Conservation (phyloP, 225 moss, liverwort and hornwort genomes). For the Thuidium tamariscinum region DNA sequence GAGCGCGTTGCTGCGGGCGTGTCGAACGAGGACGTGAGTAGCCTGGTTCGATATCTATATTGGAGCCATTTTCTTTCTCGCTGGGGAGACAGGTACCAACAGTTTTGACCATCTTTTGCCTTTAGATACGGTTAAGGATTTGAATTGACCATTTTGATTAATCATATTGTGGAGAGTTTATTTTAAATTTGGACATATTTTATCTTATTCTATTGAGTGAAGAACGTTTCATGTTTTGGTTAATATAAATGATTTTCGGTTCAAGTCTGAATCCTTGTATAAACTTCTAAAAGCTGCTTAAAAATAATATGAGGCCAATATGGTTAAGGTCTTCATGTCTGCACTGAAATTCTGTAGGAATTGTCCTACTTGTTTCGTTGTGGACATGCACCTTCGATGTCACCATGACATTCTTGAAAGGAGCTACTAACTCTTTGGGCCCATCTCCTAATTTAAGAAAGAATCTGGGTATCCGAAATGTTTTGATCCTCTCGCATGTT, state of each 20-base stretch:
- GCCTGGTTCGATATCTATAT: constrained; percentile 23
- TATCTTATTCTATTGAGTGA: neutral
- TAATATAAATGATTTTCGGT: neutral
- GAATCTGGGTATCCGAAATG: neutral
- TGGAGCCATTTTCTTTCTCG: constrained; percentile 50
- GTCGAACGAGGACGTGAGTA: neutral
- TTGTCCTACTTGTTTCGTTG: neutral
- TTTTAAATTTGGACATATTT: neutral
- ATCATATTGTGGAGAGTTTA: too few species aligned
- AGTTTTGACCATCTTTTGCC: neutral
- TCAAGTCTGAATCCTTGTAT: neutral
- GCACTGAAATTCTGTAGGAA: neutral
- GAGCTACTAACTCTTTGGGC: neutral
- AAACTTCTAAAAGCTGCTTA: neutral
- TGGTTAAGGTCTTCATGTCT: neutral
- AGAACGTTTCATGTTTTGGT: neutral
- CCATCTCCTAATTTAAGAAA: neutral
- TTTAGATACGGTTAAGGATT: too few species aligned
- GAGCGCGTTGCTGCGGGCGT: neutral
- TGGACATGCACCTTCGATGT: neutral
- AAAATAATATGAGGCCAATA: too few species aligned
- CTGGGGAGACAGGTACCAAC: constrained; percentile 27
- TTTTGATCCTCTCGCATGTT: neutral
- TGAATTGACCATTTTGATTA: neutral
- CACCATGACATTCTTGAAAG: neutral